A percentile compares a stretch with the other conserved stretches of the same genome.
phyloP scores from a whole-genome alignment of 441 rosid genomes.

The Theobroma grandiflorum region DNA sequence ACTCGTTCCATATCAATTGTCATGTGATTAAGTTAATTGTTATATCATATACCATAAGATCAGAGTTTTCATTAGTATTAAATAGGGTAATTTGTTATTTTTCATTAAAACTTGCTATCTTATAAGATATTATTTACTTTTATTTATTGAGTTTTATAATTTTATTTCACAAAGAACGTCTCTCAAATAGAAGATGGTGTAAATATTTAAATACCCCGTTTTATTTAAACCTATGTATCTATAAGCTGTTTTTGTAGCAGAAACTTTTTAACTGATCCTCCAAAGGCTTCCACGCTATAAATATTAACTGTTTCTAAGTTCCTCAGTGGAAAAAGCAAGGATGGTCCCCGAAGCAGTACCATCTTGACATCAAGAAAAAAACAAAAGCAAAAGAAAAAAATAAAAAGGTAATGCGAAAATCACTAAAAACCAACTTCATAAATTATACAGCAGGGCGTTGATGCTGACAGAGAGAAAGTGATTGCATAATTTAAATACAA shows the following conservation, averaged over 20 bases:
- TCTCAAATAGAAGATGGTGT: too few relatives aligned
- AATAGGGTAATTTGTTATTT: too few relatives aligned
- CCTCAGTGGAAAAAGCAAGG: not conserved
- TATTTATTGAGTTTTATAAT: too few relatives aligned
- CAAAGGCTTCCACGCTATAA: not conserved
- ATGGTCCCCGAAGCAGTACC: not conserved
- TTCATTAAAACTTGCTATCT: too few relatives aligned
- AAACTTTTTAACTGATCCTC: not conserved
- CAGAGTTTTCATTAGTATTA: too few relatives aligned
- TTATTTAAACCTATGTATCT: not conserved
- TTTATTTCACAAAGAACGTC: too few relatives aligned
- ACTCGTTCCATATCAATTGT: too few relatives aligned
- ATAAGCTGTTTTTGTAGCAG: not conserved
- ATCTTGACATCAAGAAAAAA: not conserved
- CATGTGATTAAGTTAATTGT: too few relatives aligned
- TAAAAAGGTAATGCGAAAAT: not conserved
- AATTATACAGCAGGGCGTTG: not conserved
- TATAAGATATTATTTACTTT: too few relatives aligned
- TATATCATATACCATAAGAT: too few relatives aligned
- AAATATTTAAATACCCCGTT: too few relatives aligned
- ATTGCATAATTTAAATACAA: not conserved
- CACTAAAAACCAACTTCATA: conserved; percentile 3
- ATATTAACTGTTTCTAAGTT: not conserved
- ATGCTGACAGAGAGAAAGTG: not conserved
- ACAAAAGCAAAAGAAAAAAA: not conserved